Base-by-base conservation (phyloP, 495 filamentous ascomycete species). In the Astrocystis sublimbata region DNA sequence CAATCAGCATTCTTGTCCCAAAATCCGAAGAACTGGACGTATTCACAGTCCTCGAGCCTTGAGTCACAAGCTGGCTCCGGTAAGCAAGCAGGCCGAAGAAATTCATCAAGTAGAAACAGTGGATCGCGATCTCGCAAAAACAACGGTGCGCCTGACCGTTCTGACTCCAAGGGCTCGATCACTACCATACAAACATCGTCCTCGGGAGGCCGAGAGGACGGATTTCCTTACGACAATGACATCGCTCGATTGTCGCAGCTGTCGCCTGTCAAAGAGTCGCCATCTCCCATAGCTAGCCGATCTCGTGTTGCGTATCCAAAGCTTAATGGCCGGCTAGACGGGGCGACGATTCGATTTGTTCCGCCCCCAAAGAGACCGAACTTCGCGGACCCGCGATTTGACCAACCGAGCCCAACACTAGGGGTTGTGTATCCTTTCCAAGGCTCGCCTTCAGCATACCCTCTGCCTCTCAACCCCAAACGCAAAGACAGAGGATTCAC, bases 241-340 rank as follows among this genome's bases (percentile, higher is more conserved):
- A 30, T 63, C 19, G 38, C 47, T 41, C 62, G 46, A 46, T 61
- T 69, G 33, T 66, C 69, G 3, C 71, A 74, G 10, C 68, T 83
- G 0, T 78, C 81, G 1, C 80, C 82, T 2, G 78, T 83, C 1
- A 68, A 67, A 4, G 79, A 82, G 65, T 77, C 73, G 4, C 79
- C 79, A 13, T 36, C 52, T 23, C 62, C 68, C 4, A 60, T 66
- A 30, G 70, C 71, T n/a, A 75, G 78, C 1, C 71, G 67, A 17
- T 75, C 75, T 28, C 78, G 77, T 4, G 76, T 79, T 9, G 66
- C 43, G 3, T 81, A 82, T 41, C 79, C 80, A 50, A 75, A 74
- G 58, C 76, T 81, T 12, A 64, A 69, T 17, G 71, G 67, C 26
- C 61, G 68, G 26, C 53, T 68, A 26, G 66, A 67, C 21, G 71